Percentiles rank a stretch among this genome's conserved stretches.
These are phyloP conservation scores for Phytophthora foliorum DNA, from an alignment of 352 stramenopile species.

Conservation along the genomic window DNA sequence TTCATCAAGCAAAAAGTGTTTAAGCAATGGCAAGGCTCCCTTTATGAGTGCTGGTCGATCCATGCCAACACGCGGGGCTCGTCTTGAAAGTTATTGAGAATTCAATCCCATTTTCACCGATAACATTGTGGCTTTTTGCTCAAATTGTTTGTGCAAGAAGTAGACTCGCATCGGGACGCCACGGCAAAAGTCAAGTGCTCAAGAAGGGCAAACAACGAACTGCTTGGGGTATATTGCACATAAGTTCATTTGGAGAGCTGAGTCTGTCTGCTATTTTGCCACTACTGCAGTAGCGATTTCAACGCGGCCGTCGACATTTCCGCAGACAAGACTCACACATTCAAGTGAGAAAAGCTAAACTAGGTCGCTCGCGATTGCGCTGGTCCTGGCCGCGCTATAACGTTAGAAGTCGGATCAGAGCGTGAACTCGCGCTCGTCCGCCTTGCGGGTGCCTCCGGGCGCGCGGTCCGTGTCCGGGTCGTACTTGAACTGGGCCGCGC, in stretches of 20 bases:
- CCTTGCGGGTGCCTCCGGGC: slow-evolving; percentile 27
- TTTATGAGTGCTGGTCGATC: no score
- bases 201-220: slow-evolving; percentile 14
- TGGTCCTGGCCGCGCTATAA: slow-evolving; percentile 32
- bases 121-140: no score
- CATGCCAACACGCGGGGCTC: no score
- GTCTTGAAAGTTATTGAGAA: no score
- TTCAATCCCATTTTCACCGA: no score
- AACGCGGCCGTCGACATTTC: background rate
- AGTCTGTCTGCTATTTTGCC: background rate
- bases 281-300: slow-evolving; percentile 16
- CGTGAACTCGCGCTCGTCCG: slow-evolving; percentile 51
- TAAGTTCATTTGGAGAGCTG: slow-evolving; percentile 20
- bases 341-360: slow-evolving; percentile 6
- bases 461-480: slow-evolving; percentile 34
- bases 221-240: slow-evolving; percentile 28
- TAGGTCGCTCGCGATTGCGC: slow-evolving; percentile 23
- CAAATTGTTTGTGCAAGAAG: no score
- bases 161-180: no score
- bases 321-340: slow-evolving; percentile 12
- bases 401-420: slow-evolving; percentile 41
- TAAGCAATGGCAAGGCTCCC: no score
- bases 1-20: no score
- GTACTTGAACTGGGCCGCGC: slow-evolving; percentile 40
- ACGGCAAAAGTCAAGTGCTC: no score